phyloP scores from a whole-genome alignment of 2,329 filamentous ascomycete species.

The Phyllachora maydis region DNA sequence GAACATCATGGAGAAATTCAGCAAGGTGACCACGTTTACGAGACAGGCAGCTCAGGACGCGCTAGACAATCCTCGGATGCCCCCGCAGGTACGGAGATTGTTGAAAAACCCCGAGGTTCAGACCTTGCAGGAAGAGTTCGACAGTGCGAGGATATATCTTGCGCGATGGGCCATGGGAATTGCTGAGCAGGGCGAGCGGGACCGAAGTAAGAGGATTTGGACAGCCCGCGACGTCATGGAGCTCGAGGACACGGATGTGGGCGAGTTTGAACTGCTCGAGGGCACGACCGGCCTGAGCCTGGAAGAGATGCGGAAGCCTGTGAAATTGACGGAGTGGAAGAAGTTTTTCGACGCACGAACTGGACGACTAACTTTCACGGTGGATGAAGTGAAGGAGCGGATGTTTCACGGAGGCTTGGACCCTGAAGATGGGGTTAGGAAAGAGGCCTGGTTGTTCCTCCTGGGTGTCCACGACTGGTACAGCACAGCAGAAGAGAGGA shows the following conservation, averaged over 20 bases:
- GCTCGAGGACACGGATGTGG: constrained; percentile 84
- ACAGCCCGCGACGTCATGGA: constrained; percentile 83
- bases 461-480: constrained; percentile 89
- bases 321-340: constrained; percentile 79
- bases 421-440: constrained; percentile 74
- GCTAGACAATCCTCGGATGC: constrained; percentile 75
- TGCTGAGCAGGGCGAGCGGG: constrained; percentile 84
- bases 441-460: constrained; percentile 91
- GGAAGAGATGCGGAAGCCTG: constrained; percentile 54
- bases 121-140: constrained; percentile 89
- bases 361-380: constrained; percentile 57
- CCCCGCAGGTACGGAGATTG: constrained; percentile 67
- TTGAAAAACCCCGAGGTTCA: constrained; percentile 88
- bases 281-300: constrained; percentile 54
- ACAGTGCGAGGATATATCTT: constrained; percentile 84
- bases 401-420: constrained; percentile 89
- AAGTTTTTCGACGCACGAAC: constrained; percentile 61
- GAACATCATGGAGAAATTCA: constrained; percentile 93
- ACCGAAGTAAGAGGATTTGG: constrained; percentile 74
- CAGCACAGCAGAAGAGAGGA: constrained; percentile 68
- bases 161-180: constrained; percentile 98
- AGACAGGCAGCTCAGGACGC: constrained; percentile 80
- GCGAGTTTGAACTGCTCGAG: constrained; percentile 87
- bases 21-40: constrained; percentile 93
- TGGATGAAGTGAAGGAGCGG: constrained; percentile 90